Base-by-base conservation (phyloP, 2,329 filamentous ascomycete species). In the Botryotinia calthae region DNA sequence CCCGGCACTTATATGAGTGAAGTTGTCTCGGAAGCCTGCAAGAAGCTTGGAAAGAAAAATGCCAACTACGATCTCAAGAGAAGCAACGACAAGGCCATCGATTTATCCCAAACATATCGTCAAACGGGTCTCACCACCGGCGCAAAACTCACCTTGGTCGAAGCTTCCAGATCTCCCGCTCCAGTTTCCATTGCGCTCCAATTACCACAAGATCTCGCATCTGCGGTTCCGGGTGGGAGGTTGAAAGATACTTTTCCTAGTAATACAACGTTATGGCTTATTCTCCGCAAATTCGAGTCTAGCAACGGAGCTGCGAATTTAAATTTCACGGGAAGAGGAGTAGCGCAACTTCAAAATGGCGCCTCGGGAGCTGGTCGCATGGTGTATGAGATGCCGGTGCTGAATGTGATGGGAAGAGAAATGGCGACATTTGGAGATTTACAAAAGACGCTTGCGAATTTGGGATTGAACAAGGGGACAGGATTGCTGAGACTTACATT, bases 71-170 rank as follows among this genome's bases (percentile, higher is more conserved):
- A 91, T 34, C 84, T 99, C 73, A 98, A 97, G 92, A 67, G 92
- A 79, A 86, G 95, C 82, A 94, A 94, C 81, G 93, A 95, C 82
- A 97, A 95, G 80, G 86, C 89, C 48, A 85, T 99, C 73, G 94
- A 98, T 79, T 87, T 99, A 14, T 95, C 94, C 10, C 87, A 94
- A 72, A 91, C 93, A 59, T 93, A 95, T 81, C 91, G 95, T 65
- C 89, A 95, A 42, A 92, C 94, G 8, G 93, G 94, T 67, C 90
- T 99, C 9, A 86, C 88, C 20, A 88, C 93, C 54, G 96, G 96
- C 75, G 95, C 96, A 73, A 97, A 97, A 81, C 89, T 99, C 73
- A 95, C 98, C 80, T 92, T 99, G 67, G 91, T 98, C 34, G 90
- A 93, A 80, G 90, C 92, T 73, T 96, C 95, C 63, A 93, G 93